Percentiles rank a stretch among this genome's conserved stretches.
phyloP scores from a whole-genome alignment of 1,284 basidiomycete genomes.

The Ganoderma multipileum region DNA sequence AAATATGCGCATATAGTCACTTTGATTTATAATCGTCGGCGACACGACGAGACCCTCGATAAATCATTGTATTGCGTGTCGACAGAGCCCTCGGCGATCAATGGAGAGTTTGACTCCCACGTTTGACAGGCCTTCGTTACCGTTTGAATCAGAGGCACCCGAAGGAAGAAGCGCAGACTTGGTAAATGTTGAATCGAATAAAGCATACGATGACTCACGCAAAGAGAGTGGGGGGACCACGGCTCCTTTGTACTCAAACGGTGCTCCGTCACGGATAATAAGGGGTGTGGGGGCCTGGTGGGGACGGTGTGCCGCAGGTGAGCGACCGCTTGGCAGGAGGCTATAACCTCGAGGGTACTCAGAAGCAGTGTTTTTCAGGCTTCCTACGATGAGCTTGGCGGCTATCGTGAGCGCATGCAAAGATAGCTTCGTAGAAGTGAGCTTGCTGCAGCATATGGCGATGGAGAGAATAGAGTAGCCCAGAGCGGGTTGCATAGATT shows the following conservation, averaged over 20 bases:
- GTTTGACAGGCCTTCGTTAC: neutral
- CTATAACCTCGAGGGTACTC: conserved; percentile 2
- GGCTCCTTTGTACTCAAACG: neutral
- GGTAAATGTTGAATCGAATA: neutral
- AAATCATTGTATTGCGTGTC: neutral
- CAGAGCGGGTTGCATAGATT: neutral
- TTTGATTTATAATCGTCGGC: neutral
- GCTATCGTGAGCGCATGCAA: neutral
- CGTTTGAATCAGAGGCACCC: neutral
- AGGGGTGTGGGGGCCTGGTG: neutral
- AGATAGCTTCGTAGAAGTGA: neutral
- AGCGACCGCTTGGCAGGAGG: neutral
- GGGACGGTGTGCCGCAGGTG: neutral
- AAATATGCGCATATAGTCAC: neutral
- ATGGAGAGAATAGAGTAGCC: neutral
- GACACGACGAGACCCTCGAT: neutral
- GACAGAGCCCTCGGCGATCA: neutral
- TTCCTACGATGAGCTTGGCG: neutral
- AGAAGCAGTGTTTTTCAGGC: neutral
- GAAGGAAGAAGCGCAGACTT: neutral
- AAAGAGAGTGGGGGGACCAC: neutral
- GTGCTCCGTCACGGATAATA: neutral
- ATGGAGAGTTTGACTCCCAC: neutral
- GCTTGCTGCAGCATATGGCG: neutral
- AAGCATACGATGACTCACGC: neutral